Evolutionary conservation across 495 filamentous ascomycete species (phyloP), one percentile per base, ranked within the genome.

Genomic region (Lepraria neglecta): DNA sequence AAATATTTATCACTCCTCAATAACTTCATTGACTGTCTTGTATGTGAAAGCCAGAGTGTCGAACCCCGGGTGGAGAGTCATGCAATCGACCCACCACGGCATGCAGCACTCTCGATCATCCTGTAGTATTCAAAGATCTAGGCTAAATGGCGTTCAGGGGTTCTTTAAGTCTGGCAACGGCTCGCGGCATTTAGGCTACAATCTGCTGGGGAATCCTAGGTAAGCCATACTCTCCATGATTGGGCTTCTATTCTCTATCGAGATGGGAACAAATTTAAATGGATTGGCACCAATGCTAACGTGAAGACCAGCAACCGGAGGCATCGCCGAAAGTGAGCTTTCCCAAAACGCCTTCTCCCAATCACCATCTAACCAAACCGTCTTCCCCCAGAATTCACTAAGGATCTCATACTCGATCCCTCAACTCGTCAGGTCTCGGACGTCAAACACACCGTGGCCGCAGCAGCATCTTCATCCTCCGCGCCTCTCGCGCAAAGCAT

Each of bases 371-470:
- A 28, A 51, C 6, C 35, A 30, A 38, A 59, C 60, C 44, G 30
- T 60, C n/a, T 60, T 46, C 5, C 44, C 27, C 17, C 66, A 87
- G 87, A 75, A 55, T 97, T 97, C 77, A 80, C 85, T 62, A 85
- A 86, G 74, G 92, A 96, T 71, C 85, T 97, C 51, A 84, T 91
- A 60, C 78, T 80, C 65, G 86, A 91, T 72, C 87, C 92, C n/a
- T 77, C 80, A 15, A 78, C 77, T 42, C 89, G 92, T 59, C 77
- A 78, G 47, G 87, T 87, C 56, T 74, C 78, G 61, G 90, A 96
- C 68, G 76, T 97, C 67, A 76, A 79, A 47, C 94, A 97, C 78
- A 80, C 82, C 69, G 76, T 97, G 54, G 80, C 83, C 28, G 92
- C 91, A 27, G 92, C 84, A 21, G 89, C 91, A 46, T 95, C 90